Evolutionary conservation across 768 basidiomycete species (phyloP).

Genomic region (Butyriboletus loyo): DNA sequence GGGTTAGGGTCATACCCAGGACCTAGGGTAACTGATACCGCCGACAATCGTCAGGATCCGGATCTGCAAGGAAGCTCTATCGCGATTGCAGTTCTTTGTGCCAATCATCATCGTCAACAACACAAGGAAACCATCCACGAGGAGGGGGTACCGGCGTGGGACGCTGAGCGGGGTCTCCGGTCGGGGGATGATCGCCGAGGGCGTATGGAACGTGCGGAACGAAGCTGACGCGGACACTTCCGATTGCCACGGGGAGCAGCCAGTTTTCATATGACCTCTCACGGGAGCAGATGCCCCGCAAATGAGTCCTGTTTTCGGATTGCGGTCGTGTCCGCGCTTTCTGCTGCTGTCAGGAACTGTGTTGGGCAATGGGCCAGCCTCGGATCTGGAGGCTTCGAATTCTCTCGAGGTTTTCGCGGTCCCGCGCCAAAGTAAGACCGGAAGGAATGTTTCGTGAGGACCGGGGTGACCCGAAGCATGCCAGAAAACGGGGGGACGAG

Average conservation of each 20-base stretch:
- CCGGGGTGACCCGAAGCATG: slow-evolving; percentile 1
- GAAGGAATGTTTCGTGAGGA: neutral
- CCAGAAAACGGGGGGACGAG: neutral
- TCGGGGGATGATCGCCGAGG: slow-evolving; percentile 14
- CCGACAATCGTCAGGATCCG: slow-evolving; percentile 28
- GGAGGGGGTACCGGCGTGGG: neutral
- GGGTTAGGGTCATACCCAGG: slow-evolving; percentile 21
- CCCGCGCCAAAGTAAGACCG: slow-evolving; percentile 8
- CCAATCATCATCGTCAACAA: too few relatives aligned
- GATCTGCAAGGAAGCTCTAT: slow-evolving; percentile 27
- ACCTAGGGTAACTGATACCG: slow-evolving; percentile 16
- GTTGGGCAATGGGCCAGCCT: slow-evolving; percentile 7
- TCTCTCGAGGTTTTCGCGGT: slow-evolving; percentile 11
- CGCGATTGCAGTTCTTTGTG: slow-evolving; percentile 8
- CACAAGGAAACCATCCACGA: neutral
- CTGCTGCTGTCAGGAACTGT: neutral
- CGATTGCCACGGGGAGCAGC: slow-evolving; percentile 23
- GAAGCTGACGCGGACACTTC: slow-evolving; percentile 8
- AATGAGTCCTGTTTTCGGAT: slow-evolving; percentile 9
- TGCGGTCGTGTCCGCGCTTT: too few relatives aligned
- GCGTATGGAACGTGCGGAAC: slow-evolving; percentile 4
- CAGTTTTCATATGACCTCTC: slow-evolving; percentile 21
- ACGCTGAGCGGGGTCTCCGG: neutral
- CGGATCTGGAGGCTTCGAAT: slow-evolving; percentile 13
- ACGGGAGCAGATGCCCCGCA: slow-evolving; percentile 7